Evolutionary conservation across 805 yeast genomes (phyloP), one percentile per base, ranked within the genome.

Genomic region (Priceomyces carsonii): DNA sequence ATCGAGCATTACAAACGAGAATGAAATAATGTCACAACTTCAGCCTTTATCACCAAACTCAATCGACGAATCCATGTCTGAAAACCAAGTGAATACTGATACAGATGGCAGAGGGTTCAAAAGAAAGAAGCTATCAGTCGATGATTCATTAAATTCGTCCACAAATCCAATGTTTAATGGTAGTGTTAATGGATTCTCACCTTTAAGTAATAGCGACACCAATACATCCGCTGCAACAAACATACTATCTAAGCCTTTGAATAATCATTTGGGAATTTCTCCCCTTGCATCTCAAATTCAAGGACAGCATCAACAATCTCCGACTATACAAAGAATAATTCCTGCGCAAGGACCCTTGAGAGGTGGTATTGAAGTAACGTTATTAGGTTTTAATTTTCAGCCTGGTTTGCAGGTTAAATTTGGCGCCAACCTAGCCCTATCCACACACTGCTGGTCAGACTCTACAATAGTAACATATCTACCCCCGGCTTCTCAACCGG

Each of bases 381-480:
- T 93, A 32, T 67, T 93, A 28, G 99, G 99, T 2, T 74, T 81
- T 32, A 85, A 88, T 40, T 93, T 93, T 70, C 79, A 82, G 35
- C 85, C 84, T 12, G 96, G 95, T 0, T 66, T 91, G 39, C 68
- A 70, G 16, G 96, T 91, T 10, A 83, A 83, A 60, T 93, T 93
- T 63, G 99, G 99, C 21, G 79, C 82, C 8, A 80, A 80, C 53
- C 66, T 73, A 39, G 88, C 93, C 0, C 60, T 85, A 20, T 84
- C 93, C 3, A 88, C 97, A 0, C 96, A 89, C 53, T 90, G 95
- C 61, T 93, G 99, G 99, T 86, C 95, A 30, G 93, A 85, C 25
- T 75, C 93, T 1, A 93, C 99, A 0, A 85, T 93, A 35, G 95
- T 93, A 2, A 88, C 98, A 0, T 88, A 85, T 50, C 67, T 93